Percentiles rank a stretch among this genome's conserved stretches.
These are phyloP conservation scores for Porpolomopsis calyptriformis DNA, from an alignment of 768 basidiomycete genomes.

Conservation along the genomic window DNA sequence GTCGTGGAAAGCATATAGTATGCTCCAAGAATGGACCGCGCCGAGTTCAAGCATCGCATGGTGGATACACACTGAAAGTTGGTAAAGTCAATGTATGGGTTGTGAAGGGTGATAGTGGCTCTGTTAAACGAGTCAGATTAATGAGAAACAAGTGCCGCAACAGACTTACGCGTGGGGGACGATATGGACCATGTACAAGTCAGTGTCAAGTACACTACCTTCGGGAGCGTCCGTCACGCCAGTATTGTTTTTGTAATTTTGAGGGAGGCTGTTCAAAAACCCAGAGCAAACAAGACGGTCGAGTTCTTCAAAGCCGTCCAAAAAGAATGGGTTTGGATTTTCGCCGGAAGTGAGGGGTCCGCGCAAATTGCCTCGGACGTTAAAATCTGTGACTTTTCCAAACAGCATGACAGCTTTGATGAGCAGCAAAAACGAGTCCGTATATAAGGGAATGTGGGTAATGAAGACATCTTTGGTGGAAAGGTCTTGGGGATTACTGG, in stretches of 20 bases:
- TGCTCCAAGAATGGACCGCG: conserved; percentile 60
- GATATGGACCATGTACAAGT: conserved; percentile 79
- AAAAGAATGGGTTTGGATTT: conserved; percentile 59
- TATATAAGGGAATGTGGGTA: conserved; percentile 64
- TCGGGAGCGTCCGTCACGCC: conserved; percentile 52
- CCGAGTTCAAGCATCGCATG: conserved; percentile 62
- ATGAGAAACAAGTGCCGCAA: conserved; percentile 2
- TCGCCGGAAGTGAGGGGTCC: conserved; percentile 58
- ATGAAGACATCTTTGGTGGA: conserved; percentile 53
- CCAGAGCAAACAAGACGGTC: conserved; percentile 57
- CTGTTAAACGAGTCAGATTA: conserved; percentile 26
- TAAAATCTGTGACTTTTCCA: conserved; percentile 77
- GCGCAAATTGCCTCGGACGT: conserved; percentile 63
- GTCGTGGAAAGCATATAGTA: conserved; percentile 75
- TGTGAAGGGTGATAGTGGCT: conserved; percentile 82
- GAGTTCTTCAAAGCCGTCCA: conserved; percentile 57
- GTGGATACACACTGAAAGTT: conserved; percentile 59
- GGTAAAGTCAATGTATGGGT: conserved; percentile 68
- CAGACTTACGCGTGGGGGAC: conserved; percentile 72
- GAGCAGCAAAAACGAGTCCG: conserved; percentile 71
- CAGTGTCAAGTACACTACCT: conserved; percentile 59
- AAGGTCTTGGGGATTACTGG: conserved; percentile 70
- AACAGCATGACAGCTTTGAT: conserved; percentile 81
- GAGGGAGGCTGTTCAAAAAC: conserved; percentile 65
- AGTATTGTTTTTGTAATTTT: conserved; percentile 49